Percentiles rank a stretch among this genome's conserved stretches.
phyloP scores from a whole-genome alignment of 2,329 filamentous ascomycete genomes.

The Aspergillus chevalieri region DNA sequence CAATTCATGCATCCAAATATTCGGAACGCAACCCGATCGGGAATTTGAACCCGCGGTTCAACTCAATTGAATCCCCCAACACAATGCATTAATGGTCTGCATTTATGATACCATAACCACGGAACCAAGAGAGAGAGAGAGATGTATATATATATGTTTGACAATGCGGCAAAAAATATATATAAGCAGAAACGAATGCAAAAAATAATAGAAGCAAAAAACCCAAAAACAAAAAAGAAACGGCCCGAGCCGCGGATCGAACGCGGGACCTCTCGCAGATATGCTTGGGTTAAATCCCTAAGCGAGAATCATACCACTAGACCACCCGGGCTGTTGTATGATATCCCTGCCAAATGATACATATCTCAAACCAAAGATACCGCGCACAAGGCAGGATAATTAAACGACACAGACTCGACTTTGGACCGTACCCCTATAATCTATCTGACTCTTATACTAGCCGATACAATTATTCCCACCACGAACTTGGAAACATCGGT shows the following conservation, averaged over 20 bases:
- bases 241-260: conserved; percentile 13
- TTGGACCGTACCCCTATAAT: background rate
- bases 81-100: too few species aligned
- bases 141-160: too few species aligned
- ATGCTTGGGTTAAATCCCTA: conserved; percentile 8
- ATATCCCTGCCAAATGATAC: background rate
- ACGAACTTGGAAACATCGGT: background rate
- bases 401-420: too few species aligned
- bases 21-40: too few species aligned
- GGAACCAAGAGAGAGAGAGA: too few species aligned
- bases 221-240: conserved; percentile 2
- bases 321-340: conserved; percentile 10
- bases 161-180: too few species aligned
- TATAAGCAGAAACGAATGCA: background rate
- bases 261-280: conserved; percentile 15
- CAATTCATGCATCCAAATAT: too few species aligned
- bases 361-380: too few species aligned
- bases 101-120: too few species aligned
- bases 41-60: too few species aligned
- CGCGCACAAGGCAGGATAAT: too few species aligned
- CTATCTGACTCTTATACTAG: background rate
- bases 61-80: too few species aligned
- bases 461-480: background rate
- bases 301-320: conserved; percentile 14
- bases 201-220: background rate